These are phyloP conservation scores for Fermentozyma sake DNA, from an alignment of 1,139 yeast genomes.

Conservation along the genomic window DNA sequence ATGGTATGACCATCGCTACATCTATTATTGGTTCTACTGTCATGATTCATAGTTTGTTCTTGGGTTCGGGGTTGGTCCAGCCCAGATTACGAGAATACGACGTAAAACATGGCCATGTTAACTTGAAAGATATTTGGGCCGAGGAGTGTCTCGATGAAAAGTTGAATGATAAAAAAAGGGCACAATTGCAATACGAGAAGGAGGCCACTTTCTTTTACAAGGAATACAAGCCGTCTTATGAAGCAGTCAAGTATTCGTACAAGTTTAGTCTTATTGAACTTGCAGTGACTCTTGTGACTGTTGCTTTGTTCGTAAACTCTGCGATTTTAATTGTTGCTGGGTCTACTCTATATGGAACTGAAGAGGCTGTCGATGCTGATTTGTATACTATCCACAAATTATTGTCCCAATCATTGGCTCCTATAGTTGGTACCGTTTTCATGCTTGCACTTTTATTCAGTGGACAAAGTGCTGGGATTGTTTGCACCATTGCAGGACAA, in stretches of 20 bases:
- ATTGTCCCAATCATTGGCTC: conserved; percentile 55
- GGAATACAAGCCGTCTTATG: conserved; percentile 59
- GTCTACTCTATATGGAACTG: conserved; percentile 56
- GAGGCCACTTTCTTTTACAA: conserved; percentile 17
- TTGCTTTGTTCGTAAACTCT: conserved; percentile 73
- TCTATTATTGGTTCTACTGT: conserved; percentile 81
- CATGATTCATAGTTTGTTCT: conserved; percentile 74
- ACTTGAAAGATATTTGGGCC: conserved; percentile 10
- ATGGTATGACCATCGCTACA: conserved; percentile 69
- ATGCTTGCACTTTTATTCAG: conserved; percentile 72
- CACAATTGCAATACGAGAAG: conserved; percentile 5
- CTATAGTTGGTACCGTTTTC: conserved; percentile 68
- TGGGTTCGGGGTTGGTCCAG: conserved; percentile 73
- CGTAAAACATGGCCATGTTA: conserved; percentile 37
- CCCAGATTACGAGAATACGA: conserved; percentile 67
- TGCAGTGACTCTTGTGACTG: conserved; percentile 58
- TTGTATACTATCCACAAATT: conserved; percentile 68
- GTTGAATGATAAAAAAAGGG: conserved; percentile 8
- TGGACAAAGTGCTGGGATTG: conserved; percentile 79
- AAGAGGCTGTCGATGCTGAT: conserved; percentile 67
- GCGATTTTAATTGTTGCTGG: conserved; percentile 74
- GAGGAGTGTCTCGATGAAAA: conserved; percentile 13
- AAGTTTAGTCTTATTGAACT: conserved; percentile 64
- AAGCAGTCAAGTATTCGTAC: conserved; percentile 63
- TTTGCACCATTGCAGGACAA: conserved; percentile 79